Evolutionary conservation across 2,329 filamentous ascomycete species (phyloP), one percentile per base, ranked within the genome.

Genomic region (Colletotrichum viniferum): DNA sequence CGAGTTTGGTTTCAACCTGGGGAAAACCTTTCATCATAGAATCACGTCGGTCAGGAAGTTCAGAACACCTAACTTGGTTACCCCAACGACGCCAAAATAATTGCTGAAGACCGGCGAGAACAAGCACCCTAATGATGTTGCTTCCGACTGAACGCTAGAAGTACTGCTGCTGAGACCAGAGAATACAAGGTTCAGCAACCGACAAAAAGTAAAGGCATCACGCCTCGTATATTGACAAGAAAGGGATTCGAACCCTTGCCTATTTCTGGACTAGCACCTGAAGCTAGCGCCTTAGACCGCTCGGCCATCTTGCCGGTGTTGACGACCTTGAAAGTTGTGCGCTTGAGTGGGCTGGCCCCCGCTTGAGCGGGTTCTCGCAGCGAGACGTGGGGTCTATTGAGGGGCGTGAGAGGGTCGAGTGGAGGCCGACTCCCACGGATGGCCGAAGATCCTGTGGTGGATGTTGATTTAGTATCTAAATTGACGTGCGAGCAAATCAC

Each of bases 401-500:
- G n/a, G 43, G 43, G 43, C 43, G n/a, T 1, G 38, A 2, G 18
- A 48, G 38, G 38, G 18, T 3, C 0, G 3, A 21, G n/a, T 48
- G 43, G 43, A 48, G n/a, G 43, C 43, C 0, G 8, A 18, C 0
- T 3, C 7, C 8, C 43, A 48, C n/a, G 0, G n/a, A 13, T 43
- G 38, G 5, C 5, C 18, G 38, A 9, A 1, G 7, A 16, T 18
- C 7, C 4, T 38, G 4, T 38, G 4, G 7, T 16, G 14, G 36
- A 18, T 7, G 16, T 43, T n/a, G 18, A n/a, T 5, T n/a, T n/a
- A 6, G 18, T 43, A 12, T 4, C 4, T 10, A 0, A 43, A 6
- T 0, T 43, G 8, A n/a, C 0, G 18, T 43, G 1, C 0, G 4
- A 4, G 0, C 9, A 43, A n/a, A 43, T 43, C 7, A 3, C 0